These are phyloP conservation scores for Rhexocercosporidium sp. DNA, from an alignment of 2,329 filamentous ascomycete species.

Conservation along the genomic window DNA sequence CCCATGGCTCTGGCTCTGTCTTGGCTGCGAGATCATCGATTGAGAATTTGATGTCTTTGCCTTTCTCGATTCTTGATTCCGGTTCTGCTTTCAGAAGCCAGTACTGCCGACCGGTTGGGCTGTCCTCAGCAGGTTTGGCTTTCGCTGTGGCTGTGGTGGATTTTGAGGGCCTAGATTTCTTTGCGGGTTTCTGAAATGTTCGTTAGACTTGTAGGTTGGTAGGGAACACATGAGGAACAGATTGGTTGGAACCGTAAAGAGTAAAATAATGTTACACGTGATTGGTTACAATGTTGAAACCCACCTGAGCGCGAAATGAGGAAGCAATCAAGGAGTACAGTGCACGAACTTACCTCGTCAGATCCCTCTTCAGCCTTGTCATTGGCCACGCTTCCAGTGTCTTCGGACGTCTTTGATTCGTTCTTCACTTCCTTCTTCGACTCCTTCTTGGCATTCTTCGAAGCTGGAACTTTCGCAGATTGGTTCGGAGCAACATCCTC, in stretches of 20 bases:
- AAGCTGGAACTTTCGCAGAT: neutral
- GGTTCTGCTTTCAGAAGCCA: conserved; percentile 92
- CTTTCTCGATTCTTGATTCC: conserved; percentile 83
- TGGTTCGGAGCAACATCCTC: conserved; percentile 16
- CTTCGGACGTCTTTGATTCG: neutral
- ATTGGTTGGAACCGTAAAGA: neutral
- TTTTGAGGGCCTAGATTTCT: conserved; percentile 15
- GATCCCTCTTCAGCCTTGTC: conserved; percentile 11
- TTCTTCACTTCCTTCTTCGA: conserved; percentile 22
- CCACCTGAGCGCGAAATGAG: neutral
- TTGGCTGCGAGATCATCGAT: conserved; percentile 85
- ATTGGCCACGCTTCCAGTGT: neutral
- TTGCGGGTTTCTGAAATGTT: conserved; percentile 12
- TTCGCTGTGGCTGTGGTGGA: conserved; percentile 18
- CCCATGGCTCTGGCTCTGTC: conserved; percentile 84
- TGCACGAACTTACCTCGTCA: neutral
- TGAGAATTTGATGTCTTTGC: conserved; percentile 88
- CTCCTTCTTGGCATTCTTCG: conserved; percentile 17
- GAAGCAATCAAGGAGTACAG: neutral
- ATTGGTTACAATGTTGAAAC: neutral
- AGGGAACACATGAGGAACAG: neutral
- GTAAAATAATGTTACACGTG: neutral
- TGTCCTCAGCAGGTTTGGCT: neutral
- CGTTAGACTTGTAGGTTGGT: neutral
- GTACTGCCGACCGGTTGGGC: conserved; percentile 53